Conservation (phyloP, 331 rosid genomes). For the Dryas integrifolia region DNA sequence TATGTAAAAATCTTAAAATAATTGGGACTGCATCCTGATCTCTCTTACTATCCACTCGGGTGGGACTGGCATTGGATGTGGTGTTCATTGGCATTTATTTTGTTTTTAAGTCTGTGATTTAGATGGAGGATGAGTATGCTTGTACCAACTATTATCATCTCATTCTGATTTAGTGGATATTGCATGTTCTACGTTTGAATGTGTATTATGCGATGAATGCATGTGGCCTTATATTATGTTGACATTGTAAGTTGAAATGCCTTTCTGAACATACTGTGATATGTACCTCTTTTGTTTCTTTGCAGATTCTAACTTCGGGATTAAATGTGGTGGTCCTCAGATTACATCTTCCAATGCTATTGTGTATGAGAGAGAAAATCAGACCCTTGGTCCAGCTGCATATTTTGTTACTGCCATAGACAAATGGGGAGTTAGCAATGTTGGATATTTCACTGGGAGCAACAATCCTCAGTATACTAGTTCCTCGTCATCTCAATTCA, state of each 20-base stretch:
- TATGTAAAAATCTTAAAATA: no score
- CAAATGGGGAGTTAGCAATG: constrained; percentile 79
- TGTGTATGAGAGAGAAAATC: constrained; percentile 49
- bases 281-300: background rate
- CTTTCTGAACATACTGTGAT: background rate
- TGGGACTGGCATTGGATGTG: no score
- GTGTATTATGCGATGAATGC: no score
- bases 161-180: no score
- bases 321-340: constrained; percentile 72
- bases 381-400: constrained; percentile 67
- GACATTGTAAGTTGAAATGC: background rate
- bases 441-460: constrained; percentile 47
- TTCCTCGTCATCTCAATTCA: constrained; percentile 43
- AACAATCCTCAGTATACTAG: constrained; percentile 27
- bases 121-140: no score
- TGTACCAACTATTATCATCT: no score
- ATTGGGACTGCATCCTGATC: no score
- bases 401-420: constrained; percentile 46
- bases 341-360: constrained; percentile 34
- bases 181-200: no score
- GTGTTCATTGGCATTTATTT: no score
- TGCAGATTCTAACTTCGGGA: constrained; percentile 62
- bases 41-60: no score
- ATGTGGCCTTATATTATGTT: background rate
- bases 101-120: no score